Conservation (phyloP, 495 filamentous ascomycete genomes). For the Patellaria atrata region DNA sequence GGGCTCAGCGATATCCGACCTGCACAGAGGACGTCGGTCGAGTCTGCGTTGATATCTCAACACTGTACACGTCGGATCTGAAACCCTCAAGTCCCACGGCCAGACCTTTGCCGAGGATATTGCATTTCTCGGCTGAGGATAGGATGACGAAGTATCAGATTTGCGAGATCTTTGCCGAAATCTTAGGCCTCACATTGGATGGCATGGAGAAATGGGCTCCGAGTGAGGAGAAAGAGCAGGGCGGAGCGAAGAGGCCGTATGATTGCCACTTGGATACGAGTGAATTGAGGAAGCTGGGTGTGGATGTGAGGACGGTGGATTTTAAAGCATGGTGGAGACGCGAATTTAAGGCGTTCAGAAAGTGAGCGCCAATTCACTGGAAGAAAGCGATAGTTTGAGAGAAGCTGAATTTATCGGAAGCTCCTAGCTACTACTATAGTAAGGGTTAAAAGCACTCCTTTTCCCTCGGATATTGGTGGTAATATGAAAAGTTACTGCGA, state of each 20-base stretch:
- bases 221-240: slow-evolving; percentile 62
- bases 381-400: too few relatives aligned
- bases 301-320: slow-evolving; percentile 59
- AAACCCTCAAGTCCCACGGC: slow-evolving; percentile 26
- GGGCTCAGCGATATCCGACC: slow-evolving; percentile 74
- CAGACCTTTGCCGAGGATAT: slow-evolving; percentile 45
- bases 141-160: slow-evolving; percentile 87
- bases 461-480: too few relatives aligned
- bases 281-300: slow-evolving; percentile 57
- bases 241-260: slow-evolving; percentile 68
- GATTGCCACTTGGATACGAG: slow-evolving; percentile 79
- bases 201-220: slow-evolving; percentile 40
- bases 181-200: slow-evolving; percentile 61
- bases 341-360: slow-evolving; percentile 5
- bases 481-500: too few relatives aligned
- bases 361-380: too few relatives aligned
- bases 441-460: too few relatives aligned
- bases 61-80: slow-evolving; percentile 42
- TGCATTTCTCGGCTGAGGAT: slow-evolving; percentile 84
- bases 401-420: too few relatives aligned
- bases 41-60: slow-evolving; percentile 56
- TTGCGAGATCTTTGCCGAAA: slow-evolving; percentile 62
- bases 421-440: too few relatives aligned
- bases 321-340: slow-evolving; percentile 68
- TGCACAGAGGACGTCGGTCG: slow-evolving; percentile 79